A percentile compares a stretch with the other conserved stretches of the same genome.
These are phyloP conservation scores for Alternaria viburni DNA, from an alignment of 2,329 filamentous ascomycete species.

Conservation along the genomic window DNA sequence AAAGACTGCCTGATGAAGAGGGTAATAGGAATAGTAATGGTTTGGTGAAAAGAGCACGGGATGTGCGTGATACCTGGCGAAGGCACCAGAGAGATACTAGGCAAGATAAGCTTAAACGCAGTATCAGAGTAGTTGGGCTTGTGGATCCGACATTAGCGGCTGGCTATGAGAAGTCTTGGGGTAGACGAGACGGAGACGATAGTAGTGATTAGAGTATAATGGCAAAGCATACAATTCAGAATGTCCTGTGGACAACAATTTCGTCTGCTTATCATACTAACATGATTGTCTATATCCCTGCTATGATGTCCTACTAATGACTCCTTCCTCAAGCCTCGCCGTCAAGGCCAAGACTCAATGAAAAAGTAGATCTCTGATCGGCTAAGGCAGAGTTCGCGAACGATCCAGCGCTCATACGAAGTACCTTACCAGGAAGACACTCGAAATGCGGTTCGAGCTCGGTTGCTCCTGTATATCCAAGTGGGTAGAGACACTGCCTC, in stretches of 20 bases:
- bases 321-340: neutral
- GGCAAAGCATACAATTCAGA: neutral
- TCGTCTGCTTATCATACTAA: too few relatives aligned
- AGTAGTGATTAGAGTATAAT: conserved; percentile 2
- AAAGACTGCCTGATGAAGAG: neutral
- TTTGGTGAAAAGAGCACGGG: conserved; percentile 31
- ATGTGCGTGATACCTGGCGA: conserved; percentile 31
- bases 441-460: neutral
- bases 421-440: neutral
- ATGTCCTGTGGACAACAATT: too few relatives aligned
- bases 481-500: neutral
- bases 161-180: conserved; percentile 16
- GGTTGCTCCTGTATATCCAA: neutral
- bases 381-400: neutral
- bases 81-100: conserved; percentile 25
- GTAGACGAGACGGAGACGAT: neutral
- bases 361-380: neutral
- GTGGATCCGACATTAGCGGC: conserved; percentile 31
- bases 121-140: conserved; percentile 40
- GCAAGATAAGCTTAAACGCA: conserved; percentile 39
- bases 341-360: neutral
- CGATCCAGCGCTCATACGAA: neutral
- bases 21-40: conserved; percentile 10
- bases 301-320: neutral
- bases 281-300: too few relatives aligned